Evolutionary conservation across 371 early-diverging fungal genomes (phyloP).

Genomic region (Synchytrium microbalum): DNA sequence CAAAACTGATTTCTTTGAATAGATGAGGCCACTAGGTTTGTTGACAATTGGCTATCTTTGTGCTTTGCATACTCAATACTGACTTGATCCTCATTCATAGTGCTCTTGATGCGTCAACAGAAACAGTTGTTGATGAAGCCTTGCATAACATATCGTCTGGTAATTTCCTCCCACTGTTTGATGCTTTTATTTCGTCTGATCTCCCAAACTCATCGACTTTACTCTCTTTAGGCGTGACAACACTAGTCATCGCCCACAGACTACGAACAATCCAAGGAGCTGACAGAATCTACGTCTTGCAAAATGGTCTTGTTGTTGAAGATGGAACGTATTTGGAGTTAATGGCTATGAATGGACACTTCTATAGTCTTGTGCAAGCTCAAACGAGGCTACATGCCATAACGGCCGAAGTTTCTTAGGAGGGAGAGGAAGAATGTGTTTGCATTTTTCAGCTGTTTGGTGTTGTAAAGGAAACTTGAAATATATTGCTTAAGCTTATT

Average conservation of each 20-base stretch:
- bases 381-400: conserved; percentile 8
- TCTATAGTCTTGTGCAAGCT: conserved; percentile 13
- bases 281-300: conserved; percentile 55
- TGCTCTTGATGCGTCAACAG: conserved; percentile 62
- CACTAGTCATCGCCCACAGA: conserved; percentile 44
- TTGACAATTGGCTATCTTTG: conserved; percentile 7
- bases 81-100: conserved; percentile 10
- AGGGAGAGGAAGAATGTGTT: too few relatives aligned
- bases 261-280: conserved; percentile 68
- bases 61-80: not conserved
- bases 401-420: too few relatives aligned
- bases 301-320: conserved; percentile 67
- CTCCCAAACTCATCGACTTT: conserved; percentile 61
- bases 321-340: conserved; percentile 69
- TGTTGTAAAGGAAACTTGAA: too few relatives aligned
- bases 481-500: too few relatives aligned
- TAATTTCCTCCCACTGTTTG: conserved; percentile 57
- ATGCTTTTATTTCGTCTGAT: conserved; percentile 68
- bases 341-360: conserved; percentile 13
- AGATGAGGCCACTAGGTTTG: conserved; percentile 37
- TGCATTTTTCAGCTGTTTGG: too few relatives aligned
- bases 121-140: conserved; percentile 82
- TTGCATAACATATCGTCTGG: conserved; percentile 43
- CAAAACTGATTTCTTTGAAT: conserved; percentile 14
- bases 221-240: conserved; percentile 48